Conservation (phyloP, 805 yeast species). For the Candida andamanensis region DNA sequence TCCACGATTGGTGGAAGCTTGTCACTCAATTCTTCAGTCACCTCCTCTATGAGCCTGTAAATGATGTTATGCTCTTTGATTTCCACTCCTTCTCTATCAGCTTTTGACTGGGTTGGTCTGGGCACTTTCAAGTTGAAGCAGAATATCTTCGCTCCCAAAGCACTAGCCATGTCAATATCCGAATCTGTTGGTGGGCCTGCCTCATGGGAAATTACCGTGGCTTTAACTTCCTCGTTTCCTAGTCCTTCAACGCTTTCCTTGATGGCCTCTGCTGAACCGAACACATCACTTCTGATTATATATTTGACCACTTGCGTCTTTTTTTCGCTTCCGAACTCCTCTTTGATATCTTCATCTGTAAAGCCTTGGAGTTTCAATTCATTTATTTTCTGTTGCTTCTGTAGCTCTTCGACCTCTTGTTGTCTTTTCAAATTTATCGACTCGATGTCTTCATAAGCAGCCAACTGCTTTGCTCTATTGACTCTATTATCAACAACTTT, state of each 20-base stretch:
- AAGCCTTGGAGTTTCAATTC: slow-evolving; percentile 62
- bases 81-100: slow-evolving; percentile 51
- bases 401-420: slow-evolving; percentile 47
- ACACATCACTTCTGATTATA: slow-evolving; percentile 85
- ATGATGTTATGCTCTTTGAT: slow-evolving; percentile 72
- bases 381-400: slow-evolving; percentile 48
- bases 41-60: slow-evolving; percentile 82
- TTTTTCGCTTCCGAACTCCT: slow-evolving; percentile 18
- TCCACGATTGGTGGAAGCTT: slow-evolving; percentile 64
- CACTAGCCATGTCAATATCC: slow-evolving; percentile 36
- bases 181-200: slow-evolving; percentile 69
- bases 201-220: slow-evolving; percentile 63
- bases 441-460: slow-evolving; percentile 62
- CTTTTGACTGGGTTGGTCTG: slow-evolving; percentile 55
- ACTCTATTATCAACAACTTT: slow-evolving; percentile 64
- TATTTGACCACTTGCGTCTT: slow-evolving; percentile 41
- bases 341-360: slow-evolving; percentile 39
- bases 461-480: slow-evolving; percentile 46
- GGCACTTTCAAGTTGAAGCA: slow-evolving; percentile 75
- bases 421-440: slow-evolving; percentile 63
- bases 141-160: slow-evolving; percentile 58
- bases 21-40: slow-evolving; percentile 56
- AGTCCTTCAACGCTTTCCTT: slow-evolving; percentile 70
- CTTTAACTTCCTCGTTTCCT: slow-evolving; percentile 82
- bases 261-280: slow-evolving; percentile 93